Evolutionary conservation across 441 rosid species (phyloP), one percentile per base, ranked within the genome.

Genomic region (Monsonia emarginata): DNA sequence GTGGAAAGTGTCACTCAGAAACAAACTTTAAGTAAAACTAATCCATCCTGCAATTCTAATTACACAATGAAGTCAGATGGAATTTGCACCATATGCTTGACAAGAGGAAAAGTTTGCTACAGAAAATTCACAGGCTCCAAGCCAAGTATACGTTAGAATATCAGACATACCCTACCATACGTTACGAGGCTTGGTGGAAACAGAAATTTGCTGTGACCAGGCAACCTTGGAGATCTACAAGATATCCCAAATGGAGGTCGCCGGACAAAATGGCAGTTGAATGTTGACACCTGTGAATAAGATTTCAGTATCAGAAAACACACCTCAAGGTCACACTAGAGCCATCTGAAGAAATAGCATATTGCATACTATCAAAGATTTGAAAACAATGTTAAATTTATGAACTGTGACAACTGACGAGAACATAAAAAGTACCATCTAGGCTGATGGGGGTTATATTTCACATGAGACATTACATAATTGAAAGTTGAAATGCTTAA

Each of bases 101-200:
- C 11, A 54, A 8, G 24, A 14, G 31, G 10, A 36, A 9, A 65
- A 19, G 32, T 34, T 31, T 24, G 28, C 52, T 4, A 24, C 24
- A 30, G 3, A 52, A 1, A 50, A 63, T 61, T 52, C 61, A 38
- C 24, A 54, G 30, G 59, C 59, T 52, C 48, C 14, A 5, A 27
- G 40, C 27, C 50, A 4, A 24, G 8, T 10, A 26, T 67, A 62
- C 34, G 28, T 27, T n/a, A 58, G 57, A 68, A 57, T 18, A 5
- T 28, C 16, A 70, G 28, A 66, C 79, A 54, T 79, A 88, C 90
- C 82, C 54, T 75, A 30, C 68, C 66, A 67, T 66, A 27, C 14
- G 65, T 58, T 18, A 68, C 63, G 72, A 68, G 65, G 69, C 69
- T 72, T 58, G 83, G 72, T 16, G 76, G 69, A 67, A 72, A 67